phyloP scores from a whole-genome alignment of 371 early-diverging fungal genomes.

The Choanephora cucurbitarum region DNA sequence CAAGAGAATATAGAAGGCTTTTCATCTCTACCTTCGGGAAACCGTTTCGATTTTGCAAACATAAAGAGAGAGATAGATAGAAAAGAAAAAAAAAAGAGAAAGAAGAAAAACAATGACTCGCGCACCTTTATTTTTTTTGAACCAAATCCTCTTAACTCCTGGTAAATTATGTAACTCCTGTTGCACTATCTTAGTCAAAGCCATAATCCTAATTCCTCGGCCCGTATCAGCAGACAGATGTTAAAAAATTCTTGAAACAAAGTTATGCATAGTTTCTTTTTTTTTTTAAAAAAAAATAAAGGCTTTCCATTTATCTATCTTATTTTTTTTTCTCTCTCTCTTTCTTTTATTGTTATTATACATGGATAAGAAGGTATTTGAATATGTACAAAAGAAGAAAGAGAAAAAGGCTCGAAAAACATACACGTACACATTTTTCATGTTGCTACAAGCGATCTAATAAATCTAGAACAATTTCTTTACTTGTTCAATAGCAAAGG shows the following conservation, averaged over 20 bases:
- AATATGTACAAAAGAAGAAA: constrained; percentile 5
- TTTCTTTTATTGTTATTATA: neutral
- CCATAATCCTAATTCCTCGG: neutral
- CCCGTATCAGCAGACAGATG: neutral
- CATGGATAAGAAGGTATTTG: neutral
- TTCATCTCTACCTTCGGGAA: constrained; percentile 35
- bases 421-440: too few species aligned
- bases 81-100: constrained; percentile 8
- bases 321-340: neutral
- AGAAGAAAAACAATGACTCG: constrained; percentile 2
- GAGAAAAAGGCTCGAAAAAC: too few species aligned
- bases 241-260: neutral
- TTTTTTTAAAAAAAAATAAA: neutral
- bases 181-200: neutral
- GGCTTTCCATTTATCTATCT: neutral
- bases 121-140: neutral
- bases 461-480: constrained; percentile 44
- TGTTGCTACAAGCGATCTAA: neutral
- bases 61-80: constrained; percentile 17
- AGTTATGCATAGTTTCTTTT: neutral
- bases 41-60: constrained; percentile 49
- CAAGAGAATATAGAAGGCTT: constrained; percentile 5
- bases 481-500: constrained; percentile 50
- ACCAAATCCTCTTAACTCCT: neutral
- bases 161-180: neutral